phyloP scores from a whole-genome alignment of 768 basidiomycete species.

The Grammothele lineata region DNA sequence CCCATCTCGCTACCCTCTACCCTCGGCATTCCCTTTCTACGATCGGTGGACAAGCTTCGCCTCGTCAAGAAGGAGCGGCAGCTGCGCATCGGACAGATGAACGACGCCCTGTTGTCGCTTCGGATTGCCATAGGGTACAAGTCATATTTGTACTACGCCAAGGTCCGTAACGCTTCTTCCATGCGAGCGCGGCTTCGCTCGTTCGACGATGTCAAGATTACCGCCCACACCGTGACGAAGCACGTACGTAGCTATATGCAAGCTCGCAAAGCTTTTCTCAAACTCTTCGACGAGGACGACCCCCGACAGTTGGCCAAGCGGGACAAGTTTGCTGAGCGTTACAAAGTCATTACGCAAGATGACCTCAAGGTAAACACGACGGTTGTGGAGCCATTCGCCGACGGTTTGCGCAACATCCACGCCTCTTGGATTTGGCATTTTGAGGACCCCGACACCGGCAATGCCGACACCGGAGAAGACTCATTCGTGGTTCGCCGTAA shows the following conservation, averaged over 20 bases:
- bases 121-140: neutral
- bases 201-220: neutral
- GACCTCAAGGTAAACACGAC: neutral
- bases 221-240: neutral
- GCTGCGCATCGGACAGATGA: neutral
- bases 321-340: neutral
- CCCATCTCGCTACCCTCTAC: neutral
- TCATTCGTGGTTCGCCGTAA: too few species aligned
- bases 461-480: too few species aligned
- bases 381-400: neutral
- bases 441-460: too few species aligned
- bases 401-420: neutral
- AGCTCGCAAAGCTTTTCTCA: neutral
- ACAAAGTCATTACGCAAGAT: neutral
- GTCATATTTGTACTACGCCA: neutral
- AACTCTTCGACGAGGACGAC: neutral
- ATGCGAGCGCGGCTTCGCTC: neutral
- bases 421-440: neutral
- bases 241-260: neutral
- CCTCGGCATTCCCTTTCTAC: neutral
- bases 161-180: neutral
- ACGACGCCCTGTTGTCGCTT: neutral
- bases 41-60: neutral
- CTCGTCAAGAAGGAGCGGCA: neutral
- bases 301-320: neutral